Evolutionary conservation across 768 basidiomycete genomes (phyloP).

Genomic region (Tricholoma sp.): DNA sequence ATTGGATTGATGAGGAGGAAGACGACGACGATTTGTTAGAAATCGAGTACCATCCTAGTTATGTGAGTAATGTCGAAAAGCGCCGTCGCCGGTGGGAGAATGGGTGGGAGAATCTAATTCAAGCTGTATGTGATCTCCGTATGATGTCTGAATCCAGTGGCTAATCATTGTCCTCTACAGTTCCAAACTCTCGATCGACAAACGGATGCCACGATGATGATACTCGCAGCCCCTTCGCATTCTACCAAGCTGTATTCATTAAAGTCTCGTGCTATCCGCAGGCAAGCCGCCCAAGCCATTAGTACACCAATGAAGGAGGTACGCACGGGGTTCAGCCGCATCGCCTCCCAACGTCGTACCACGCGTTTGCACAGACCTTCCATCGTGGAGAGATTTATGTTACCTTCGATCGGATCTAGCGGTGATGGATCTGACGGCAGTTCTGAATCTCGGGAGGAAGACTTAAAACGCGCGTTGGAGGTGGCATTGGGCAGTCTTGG

Average conservation of each 20-base stretch:
- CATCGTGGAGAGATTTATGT: conserved; percentile 44
- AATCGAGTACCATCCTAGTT: conserved; percentile 72
- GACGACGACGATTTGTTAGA: conserved; percentile 71
- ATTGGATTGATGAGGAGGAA: conserved; percentile 73
- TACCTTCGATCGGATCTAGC: conserved; percentile 34
- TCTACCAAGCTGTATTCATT: conserved; percentile 59
- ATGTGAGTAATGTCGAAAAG: conserved; percentile 61
- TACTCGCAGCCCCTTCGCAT: conserved; percentile 74
- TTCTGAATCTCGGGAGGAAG: conserved; percentile 52
- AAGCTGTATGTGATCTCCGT: conserved; percentile 48
- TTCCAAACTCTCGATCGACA: conserved; percentile 77
- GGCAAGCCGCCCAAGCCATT: conserved; percentile 40
- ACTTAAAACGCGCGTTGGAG: conserved; percentile 64
- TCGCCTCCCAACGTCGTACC: conserved; percentile 51
- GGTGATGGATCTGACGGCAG: conserved; percentile 55
- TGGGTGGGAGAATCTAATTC: conserved; percentile 69
- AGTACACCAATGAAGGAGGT: conserved; percentile 49
- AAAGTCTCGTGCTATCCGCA: conserved; percentile 65
- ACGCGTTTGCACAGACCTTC: conserved; percentile 39
- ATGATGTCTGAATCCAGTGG: background rate
- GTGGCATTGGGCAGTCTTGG: conserved; percentile 64
- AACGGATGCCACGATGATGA: conserved; percentile 73
- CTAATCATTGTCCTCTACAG: conserved; percentile 28
- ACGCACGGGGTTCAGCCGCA: conserved; percentile 51
- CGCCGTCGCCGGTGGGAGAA: conserved; percentile 68